These are phyloP conservation scores for Aspergillus sp. DNA, from an alignment of 2,329 filamentous ascomycete genomes.

Conservation along the genomic window DNA sequence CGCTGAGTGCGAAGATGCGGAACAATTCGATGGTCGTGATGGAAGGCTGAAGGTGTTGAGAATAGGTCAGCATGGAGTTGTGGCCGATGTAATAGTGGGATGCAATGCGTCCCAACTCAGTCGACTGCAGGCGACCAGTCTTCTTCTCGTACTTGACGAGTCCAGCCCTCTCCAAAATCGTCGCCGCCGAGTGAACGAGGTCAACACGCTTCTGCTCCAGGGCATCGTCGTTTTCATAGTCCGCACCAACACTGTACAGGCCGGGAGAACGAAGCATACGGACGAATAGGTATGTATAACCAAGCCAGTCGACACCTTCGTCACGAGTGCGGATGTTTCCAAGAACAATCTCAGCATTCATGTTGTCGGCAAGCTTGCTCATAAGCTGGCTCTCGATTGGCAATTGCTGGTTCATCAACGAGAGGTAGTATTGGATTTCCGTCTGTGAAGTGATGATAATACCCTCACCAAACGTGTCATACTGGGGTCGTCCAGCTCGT, in stretches of 20 bases:
- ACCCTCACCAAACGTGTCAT: slow-evolving; percentile 95
- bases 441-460: slow-evolving; percentile 96
- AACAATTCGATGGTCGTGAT: slow-evolving; percentile 95
- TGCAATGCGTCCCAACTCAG: slow-evolving; percentile 90
- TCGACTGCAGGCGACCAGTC: slow-evolving; percentile 81
- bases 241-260: slow-evolving; percentile 90
- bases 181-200: slow-evolving; percentile 88
- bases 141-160: slow-evolving; percentile 96
- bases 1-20: slow-evolving; percentile 91
- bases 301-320: slow-evolving; percentile 98
- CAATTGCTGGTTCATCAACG: slow-evolving; percentile 91
- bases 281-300: slow-evolving; percentile 96
- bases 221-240: slow-evolving; percentile 89
- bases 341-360: slow-evolving; percentile 94
- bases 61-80: slow-evolving; percentile 95
- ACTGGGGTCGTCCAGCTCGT: slow-evolving; percentile 92
- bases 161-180: slow-evolving; percentile 80
- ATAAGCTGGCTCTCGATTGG: slow-evolving; percentile 97
- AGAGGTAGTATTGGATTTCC: slow-evolving; percentile 97
- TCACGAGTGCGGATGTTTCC: slow-evolving; percentile 89
- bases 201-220: slow-evolving; percentile 98
- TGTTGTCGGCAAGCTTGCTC: slow-evolving; percentile 87
- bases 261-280: slow-evolving; percentile 95
- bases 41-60: slow-evolving; percentile 87
- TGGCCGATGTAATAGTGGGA: slow-evolving; percentile 99